Percentiles rank a stretch among this genome's conserved stretches.
Evolutionary conservation across 2,329 filamentous ascomycete genomes (phyloP).

Genomic region (Aureobasidium sp.): DNA sequence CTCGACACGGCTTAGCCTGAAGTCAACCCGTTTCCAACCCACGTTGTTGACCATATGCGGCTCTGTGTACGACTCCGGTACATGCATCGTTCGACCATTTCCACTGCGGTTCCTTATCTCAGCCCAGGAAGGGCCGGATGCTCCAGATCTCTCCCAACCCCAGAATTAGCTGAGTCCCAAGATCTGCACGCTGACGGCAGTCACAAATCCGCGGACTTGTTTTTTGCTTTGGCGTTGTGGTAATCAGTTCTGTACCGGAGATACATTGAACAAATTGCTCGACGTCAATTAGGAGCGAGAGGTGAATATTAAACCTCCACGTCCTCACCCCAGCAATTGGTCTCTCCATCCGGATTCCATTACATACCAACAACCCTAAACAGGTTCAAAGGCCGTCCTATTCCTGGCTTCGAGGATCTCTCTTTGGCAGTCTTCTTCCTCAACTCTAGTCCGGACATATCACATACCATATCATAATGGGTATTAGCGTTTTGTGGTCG

Average conservation of each 20-base stretch:
- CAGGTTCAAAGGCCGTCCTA: neutral
- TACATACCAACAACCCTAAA: conserved; percentile 8
- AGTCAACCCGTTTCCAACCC: conserved; percentile 7
- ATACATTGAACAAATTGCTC: conserved; percentile 9
- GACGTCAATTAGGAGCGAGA: neutral
- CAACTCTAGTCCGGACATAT: neutral
- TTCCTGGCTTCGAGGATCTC: neutral
- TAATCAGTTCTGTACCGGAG: conserved; percentile 13
- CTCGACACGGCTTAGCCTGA: conserved; percentile 12
- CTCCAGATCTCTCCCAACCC: conserved; percentile 1
- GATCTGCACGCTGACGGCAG: conserved; percentile 10
- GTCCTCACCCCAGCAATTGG: neutral
- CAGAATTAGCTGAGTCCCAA: conserved; percentile 7
- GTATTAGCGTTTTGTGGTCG: conserved; percentile 31
- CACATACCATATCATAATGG: conserved; percentile 12
- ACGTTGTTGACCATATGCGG: conserved; percentile 10
- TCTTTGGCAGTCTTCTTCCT: neutral
- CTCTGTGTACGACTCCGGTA: neutral
- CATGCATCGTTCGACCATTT: neutral
- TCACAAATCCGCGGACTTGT: conserved; percentile 16
- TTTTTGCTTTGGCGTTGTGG: conserved; percentile 17
- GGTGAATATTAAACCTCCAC: conserved; percentile 13
- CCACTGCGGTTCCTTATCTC: conserved; percentile 11
- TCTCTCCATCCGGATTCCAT: conserved; percentile 10
- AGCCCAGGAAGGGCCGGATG: conserved; percentile 2